Conservation (phyloP, 2,329 filamentous ascomycete species). For the Mollisia scopiformis region DNA sequence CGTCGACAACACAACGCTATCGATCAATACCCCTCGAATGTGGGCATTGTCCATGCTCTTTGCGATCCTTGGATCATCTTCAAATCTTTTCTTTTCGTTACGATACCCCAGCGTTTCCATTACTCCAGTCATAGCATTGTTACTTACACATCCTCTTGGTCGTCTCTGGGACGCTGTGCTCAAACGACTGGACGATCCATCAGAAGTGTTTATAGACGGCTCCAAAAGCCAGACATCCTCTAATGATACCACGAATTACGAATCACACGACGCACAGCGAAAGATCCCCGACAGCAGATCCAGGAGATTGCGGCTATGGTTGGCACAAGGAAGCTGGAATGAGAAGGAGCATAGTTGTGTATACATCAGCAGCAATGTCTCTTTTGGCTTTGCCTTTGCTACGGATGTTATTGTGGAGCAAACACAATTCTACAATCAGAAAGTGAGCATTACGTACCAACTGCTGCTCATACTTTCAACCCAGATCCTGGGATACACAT, state of each 20-base stretch:
- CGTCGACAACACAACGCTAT: slow-evolving; percentile 75
- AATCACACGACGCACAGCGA: slow-evolving; percentile 11
- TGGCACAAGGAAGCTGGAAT: slow-evolving; percentile 82
- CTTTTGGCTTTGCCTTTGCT: slow-evolving; percentile 86
- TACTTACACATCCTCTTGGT: slow-evolving; percentile 83
- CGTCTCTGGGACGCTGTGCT: slow-evolving; percentile 76
- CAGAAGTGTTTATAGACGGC: slow-evolving; percentile 60
- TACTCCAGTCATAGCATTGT: slow-evolving; percentile 83
- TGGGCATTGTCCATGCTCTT: slow-evolving; percentile 82
- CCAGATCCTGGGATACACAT: slow-evolving; percentile 84
- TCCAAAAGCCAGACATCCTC: slow-evolving; percentile 26
- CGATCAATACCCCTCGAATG: slow-evolving; percentile 87
- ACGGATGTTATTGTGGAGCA: slow-evolving; percentile 91
- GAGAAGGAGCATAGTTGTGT: slow-evolving; percentile 89
- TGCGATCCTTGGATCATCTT: slow-evolving; percentile 78
- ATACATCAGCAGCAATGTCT: slow-evolving; percentile 88
- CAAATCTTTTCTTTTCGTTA: slow-evolving; percentile 86
- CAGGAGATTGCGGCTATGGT: slow-evolving; percentile 66
- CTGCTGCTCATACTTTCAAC: slow-evolving; percentile 83
- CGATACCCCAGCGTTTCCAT: slow-evolving; percentile 90
- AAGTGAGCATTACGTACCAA: slow-evolving; percentile 76
- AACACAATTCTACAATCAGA: slow-evolving; percentile 85
- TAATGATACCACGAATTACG: slow-evolving; percentile 29
- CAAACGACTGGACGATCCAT: slow-evolving; percentile 59
- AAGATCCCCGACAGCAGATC: slow-evolving; percentile 23